Percentiles rank a stretch among this genome's conserved stretches.
These are phyloP conservation scores for Aspergillus piperis DNA, from an alignment of 2,329 filamentous ascomycete species.

Conservation along the genomic window DNA sequence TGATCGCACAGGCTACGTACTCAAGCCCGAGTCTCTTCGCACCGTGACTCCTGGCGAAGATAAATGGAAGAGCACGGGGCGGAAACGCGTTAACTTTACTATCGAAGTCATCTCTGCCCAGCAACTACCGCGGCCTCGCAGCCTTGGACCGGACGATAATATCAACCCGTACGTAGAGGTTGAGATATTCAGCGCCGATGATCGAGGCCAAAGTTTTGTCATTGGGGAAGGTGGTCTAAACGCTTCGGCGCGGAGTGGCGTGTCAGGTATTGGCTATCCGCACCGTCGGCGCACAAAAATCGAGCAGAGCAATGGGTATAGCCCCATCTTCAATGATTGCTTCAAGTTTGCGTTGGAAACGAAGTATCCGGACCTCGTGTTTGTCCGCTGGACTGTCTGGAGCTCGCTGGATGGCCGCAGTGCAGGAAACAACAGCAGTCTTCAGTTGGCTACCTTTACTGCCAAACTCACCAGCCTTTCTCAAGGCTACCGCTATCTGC, in stretches of 20 bases:
- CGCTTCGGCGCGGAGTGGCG: slow-evolving; percentile 63
- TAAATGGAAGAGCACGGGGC: slow-evolving; percentile 64
- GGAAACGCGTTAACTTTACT: slow-evolving; percentile 79
- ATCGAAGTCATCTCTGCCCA: slow-evolving; percentile 93
- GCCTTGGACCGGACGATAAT: slow-evolving; percentile 68
- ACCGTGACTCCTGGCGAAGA: slow-evolving; percentile 27
- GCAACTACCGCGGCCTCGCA: slow-evolving; percentile 81
- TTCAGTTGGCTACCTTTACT: slow-evolving; percentile 81
- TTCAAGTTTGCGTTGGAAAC: slow-evolving; percentile 83
- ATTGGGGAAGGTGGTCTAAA: slow-evolving; percentile 67
- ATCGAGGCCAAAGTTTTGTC: slow-evolving; percentile 75
- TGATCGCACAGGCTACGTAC: slow-evolving; percentile 86
- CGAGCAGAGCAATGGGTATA: slow-evolving; percentile 86
- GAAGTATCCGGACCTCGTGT: slow-evolving; percentile 91
- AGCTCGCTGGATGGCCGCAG: slow-evolving; percentile 76
- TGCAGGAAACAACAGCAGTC: slow-evolving; percentile 63
- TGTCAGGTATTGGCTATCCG: slow-evolving; percentile 69
- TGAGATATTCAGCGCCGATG: slow-evolving; percentile 91
- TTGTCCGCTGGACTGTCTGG: slow-evolving; percentile 90
- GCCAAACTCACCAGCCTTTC: slow-evolving; percentile 88
- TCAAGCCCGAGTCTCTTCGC: slow-evolving; percentile 86
- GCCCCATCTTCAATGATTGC: slow-evolving; percentile 79
- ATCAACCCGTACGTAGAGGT: slow-evolving; percentile 95
- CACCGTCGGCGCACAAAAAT: slow-evolving; percentile 78
- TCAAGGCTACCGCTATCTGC: slow-evolving; percentile 89